phyloP scores from a whole-genome alignment of 148 eudicot species.

The Cornus florida region DNA sequence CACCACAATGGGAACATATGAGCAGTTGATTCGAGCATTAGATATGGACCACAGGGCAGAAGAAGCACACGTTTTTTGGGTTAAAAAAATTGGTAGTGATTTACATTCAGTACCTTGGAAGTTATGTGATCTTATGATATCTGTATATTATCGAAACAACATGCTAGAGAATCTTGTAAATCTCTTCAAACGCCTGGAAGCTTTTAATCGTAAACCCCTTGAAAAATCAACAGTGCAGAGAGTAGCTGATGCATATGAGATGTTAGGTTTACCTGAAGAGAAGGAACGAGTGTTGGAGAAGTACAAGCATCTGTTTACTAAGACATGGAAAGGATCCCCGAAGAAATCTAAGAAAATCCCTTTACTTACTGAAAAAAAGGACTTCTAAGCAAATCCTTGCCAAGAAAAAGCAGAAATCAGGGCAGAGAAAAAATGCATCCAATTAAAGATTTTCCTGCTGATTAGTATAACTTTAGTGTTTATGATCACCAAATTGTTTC shows the following conservation, averaged over 20 bases:
- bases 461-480: not conserved
- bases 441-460: not conserved
- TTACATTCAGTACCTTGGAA: constrained; percentile 87
- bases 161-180: constrained; percentile 75
- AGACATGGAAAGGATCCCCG: constrained; percentile 25
- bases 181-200: constrained; percentile 81
- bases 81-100: constrained; percentile 74
- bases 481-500: not conserved
- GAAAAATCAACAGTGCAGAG: constrained; percentile 74
- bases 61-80: constrained; percentile 89
- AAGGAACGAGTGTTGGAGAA: constrained; percentile 68
- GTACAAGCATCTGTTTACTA: constrained; percentile 50
- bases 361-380: constrained; percentile 38
- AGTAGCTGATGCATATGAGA: constrained; percentile 82
- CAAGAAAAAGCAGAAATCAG: constrained; percentile 24
- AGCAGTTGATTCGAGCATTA: constrained; percentile 77
- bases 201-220: constrained; percentile 71
- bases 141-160: constrained; percentile 71
- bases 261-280: constrained; percentile 62
- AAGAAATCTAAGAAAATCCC: constrained; percentile 27
- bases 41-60: constrained; percentile 84
- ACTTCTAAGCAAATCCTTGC: constrained; percentile 18
- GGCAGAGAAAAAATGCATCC: not conserved
- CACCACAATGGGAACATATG: constrained; percentile 75
- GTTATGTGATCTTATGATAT: constrained; percentile 74